Percentiles rank a stretch among this genome's conserved stretches.
Conservation (phyloP, 495 filamentous ascomycete genomes). For the Penicillium riverlandense region DNA sequence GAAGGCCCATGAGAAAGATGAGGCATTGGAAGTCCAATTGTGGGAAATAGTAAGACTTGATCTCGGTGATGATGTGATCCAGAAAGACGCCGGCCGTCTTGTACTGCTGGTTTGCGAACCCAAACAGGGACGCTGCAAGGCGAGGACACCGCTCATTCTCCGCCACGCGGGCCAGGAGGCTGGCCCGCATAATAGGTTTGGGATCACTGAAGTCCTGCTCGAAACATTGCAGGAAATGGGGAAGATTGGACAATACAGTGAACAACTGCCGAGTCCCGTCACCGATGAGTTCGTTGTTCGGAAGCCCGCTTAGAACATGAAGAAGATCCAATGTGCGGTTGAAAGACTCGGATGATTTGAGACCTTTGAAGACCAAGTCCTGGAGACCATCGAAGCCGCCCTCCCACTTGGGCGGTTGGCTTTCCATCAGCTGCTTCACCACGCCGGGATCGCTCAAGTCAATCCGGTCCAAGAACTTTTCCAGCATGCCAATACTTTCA, state of each 20-base stretch:
- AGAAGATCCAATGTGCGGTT: slow-evolving; percentile 69
- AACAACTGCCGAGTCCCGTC: slow-evolving; percentile 76
- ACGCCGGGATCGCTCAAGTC: slow-evolving; percentile 67
- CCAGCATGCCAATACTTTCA: slow-evolving; percentile 86
- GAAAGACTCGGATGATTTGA: slow-evolving; percentile 78
- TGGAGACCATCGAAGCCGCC: slow-evolving; percentile 83
- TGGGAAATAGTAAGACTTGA: slow-evolving; percentile 77
- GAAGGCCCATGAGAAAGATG: slow-evolving; percentile 83
- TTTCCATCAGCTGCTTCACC: slow-evolving; percentile 62
- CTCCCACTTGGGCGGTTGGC: slow-evolving; percentile 82
- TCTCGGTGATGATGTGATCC: slow-evolving; percentile 62
- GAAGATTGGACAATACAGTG: slow-evolving; percentile 78
- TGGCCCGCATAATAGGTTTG: slow-evolving; percentile 53
- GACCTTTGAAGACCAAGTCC: slow-evolving; percentile 78
- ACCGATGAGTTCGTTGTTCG: slow-evolving; percentile 75
- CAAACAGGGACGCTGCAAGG: slow-evolving; percentile 49
- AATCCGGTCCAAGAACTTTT: slow-evolving; percentile 74
- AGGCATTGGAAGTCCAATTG: slow-evolving; percentile 74
- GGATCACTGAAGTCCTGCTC: slow-evolving; percentile 53
- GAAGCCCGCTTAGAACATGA: slow-evolving; percentile 70
- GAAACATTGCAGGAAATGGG: slow-evolving; percentile 76
- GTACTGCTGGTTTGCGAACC: slow-evolving; percentile 63
- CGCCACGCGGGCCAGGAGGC: slow-evolving; percentile 62
- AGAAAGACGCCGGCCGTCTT: slow-evolving; percentile 72
- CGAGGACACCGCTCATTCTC: slow-evolving; percentile 52